Evolutionary conservation across 2,329 filamentous ascomycete species (phyloP).

Genomic region (Neoscytalidium dimidiatum): DNA sequence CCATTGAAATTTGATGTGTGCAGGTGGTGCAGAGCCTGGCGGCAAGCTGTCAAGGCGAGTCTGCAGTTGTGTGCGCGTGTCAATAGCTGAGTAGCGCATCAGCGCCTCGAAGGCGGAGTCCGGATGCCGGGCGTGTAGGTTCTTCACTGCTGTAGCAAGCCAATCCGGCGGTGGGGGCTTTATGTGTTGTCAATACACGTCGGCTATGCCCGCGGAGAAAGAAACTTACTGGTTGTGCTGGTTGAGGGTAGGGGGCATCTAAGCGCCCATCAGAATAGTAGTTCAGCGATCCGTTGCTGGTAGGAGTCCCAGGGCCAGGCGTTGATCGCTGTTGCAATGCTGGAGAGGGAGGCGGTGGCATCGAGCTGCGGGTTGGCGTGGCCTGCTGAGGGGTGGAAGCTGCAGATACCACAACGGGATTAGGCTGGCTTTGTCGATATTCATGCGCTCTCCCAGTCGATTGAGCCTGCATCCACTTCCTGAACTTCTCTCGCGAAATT

Average conservation of each 20-base stretch:
- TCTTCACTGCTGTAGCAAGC: slow-evolving; percentile 73
- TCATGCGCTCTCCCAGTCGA: slow-evolving; percentile 42
- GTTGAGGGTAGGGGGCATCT: slow-evolving; percentile 64
- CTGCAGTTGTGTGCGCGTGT: slow-evolving; percentile 68
- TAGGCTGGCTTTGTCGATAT: slow-evolving; percentile 41
- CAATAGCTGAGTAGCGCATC: slow-evolving; percentile 87
- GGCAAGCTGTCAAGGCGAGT: slow-evolving; percentile 54
- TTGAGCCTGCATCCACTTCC: slow-evolving; percentile 62
- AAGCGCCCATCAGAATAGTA: slow-evolving; percentile 58
- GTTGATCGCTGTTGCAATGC: slow-evolving; percentile 39
- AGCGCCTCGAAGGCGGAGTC: slow-evolving; percentile 82
- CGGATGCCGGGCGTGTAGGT: slow-evolving; percentile 70
- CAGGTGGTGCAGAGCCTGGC: slow-evolving; percentile 55
- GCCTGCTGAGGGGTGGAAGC: slow-evolving; percentile 49
- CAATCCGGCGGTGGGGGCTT: slow-evolving; percentile 85
- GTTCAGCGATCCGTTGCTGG: slow-evolving; percentile 31
- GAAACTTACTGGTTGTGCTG: slow-evolving; percentile 34
- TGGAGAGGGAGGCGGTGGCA: slow-evolving; percentile 57
- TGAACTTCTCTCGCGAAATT: slow-evolving; percentile 71
- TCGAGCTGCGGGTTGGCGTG: slow-evolving; percentile 55
- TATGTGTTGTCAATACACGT: background rate
- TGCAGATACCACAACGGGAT: slow-evolving; percentile 50
- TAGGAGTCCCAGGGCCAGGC: slow-evolving; percentile 37
- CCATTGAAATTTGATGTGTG: slow-evolving; percentile 75
- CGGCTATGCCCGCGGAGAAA: background rate